phyloP scores from a whole-genome alignment of 2,329 filamentous ascomycete species.

The Xylariaceae sp. region DNA sequence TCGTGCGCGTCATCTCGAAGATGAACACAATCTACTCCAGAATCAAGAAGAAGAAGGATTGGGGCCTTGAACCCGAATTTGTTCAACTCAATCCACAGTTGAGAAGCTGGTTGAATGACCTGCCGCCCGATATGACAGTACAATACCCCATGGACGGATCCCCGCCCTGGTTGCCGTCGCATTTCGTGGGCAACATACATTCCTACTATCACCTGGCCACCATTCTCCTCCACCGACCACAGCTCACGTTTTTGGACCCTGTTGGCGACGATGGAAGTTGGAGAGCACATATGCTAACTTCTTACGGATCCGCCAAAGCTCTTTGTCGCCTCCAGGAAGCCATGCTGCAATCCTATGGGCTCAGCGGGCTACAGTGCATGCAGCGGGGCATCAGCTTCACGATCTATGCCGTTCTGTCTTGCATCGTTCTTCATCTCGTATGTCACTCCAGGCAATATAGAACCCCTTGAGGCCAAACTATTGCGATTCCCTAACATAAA shows the following conservation, averaged over 20 bases:
- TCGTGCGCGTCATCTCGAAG: conserved; percentile 73
- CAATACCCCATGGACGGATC: conserved; percentile 75
- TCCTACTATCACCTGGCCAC: conserved; percentile 83
- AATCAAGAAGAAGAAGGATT: conserved; percentile 71
- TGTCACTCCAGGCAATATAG: conserved; percentile 37
- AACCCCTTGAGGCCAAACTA: neutral
- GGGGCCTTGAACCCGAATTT: conserved; percentile 83
- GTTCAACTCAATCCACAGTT: conserved; percentile 76
- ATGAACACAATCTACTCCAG: conserved; percentile 76
- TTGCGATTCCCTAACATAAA: conserved; percentile 14
- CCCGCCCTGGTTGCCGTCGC: conserved; percentile 78
- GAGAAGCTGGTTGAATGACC: conserved; percentile 69
- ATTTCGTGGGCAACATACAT: conserved; percentile 86
- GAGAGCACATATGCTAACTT: conserved; percentile 85
- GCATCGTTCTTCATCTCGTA: conserved; percentile 90
- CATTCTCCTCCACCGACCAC: conserved; percentile 84
- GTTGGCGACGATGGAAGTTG: conserved; percentile 69
- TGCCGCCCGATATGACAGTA: conserved; percentile 76
- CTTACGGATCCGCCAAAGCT: conserved; percentile 79
- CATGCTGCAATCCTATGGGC: conserved; percentile 70
- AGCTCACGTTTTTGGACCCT: conserved; percentile 75
- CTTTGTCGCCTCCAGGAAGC: conserved; percentile 86
- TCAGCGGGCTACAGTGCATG: conserved; percentile 85
- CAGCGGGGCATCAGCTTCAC: conserved; percentile 91
- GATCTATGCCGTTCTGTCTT: conserved; percentile 88